phyloP scores from a whole-genome alignment of 2,329 filamentous ascomycete species.

The Metarhizium guizhouense region DNA sequence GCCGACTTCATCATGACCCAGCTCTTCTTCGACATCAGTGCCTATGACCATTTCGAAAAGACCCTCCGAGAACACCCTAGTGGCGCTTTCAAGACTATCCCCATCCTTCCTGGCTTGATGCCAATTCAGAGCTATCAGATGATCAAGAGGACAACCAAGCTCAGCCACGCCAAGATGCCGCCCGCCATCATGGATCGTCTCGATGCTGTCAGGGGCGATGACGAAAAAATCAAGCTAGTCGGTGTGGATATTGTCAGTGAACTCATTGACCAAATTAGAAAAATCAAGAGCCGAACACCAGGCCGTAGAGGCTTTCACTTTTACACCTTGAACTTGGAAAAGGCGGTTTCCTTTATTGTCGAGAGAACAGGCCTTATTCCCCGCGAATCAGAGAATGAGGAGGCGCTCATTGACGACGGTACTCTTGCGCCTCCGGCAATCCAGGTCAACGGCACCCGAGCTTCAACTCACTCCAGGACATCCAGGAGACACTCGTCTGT shows the following conservation, averaged over 20 bases:
- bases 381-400: constrained; percentile 42
- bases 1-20: constrained; percentile 99
- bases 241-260: constrained; percentile 79
- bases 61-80: constrained; percentile 71
- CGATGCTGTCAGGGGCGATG: constrained; percentile 66
- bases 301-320: constrained; percentile 84
- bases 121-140: constrained; percentile 97
- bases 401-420: constrained; percentile 39
- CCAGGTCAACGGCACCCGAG: constrained; percentile 40
- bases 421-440: constrained; percentile 17
- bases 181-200: constrained; percentile 59
- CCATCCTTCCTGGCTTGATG: constrained; percentile 93
- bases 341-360: constrained; percentile 87
- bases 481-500: constrained; percentile 65
- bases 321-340: constrained; percentile 94
- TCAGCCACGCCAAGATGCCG: constrained; percentile 83
- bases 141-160: constrained; percentile 84
- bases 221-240: constrained; percentile 71
- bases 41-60: constrained; percentile 73
- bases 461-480: constrained; percentile 25
- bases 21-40: constrained; percentile 84
- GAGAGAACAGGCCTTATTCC: constrained; percentile 82
- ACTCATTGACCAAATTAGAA: constrained; percentile 70
- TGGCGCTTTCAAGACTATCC: constrained; percentile 74
- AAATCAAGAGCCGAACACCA: constrained; percentile 45